phyloP scores from a whole-genome alignment of 2,329 filamentous ascomycete genomes.

The Lasiodiplodia citricola region DNA sequence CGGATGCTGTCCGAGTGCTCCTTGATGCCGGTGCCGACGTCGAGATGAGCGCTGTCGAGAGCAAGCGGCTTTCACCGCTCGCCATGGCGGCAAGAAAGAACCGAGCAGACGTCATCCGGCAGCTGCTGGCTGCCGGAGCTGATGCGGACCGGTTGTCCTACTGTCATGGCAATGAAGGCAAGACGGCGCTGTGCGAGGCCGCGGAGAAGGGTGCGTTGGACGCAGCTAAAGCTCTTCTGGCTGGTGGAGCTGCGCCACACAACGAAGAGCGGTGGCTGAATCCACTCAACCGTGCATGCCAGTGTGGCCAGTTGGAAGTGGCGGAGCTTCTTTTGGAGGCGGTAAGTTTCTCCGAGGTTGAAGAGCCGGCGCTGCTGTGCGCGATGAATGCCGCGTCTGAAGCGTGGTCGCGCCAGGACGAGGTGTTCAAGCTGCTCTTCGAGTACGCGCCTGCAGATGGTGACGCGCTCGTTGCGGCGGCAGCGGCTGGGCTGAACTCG shows the following conservation, averaged over 20 bases:
- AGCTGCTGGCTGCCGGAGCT: background rate
- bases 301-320: background rate
- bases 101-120: background rate
- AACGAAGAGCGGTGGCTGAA: background rate
- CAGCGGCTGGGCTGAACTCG: background rate
- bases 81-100: background rate
- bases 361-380: background rate
- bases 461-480: background rate
- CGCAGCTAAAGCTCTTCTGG: background rate
- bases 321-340: background rate
- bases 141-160: background rate
- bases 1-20: background rate
- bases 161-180: background rate
- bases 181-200: background rate
- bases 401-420: background rate
- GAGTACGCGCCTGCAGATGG: background rate
- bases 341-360: background rate
- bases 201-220: background rate
- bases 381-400: background rate
- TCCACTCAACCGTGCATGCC: background rate
- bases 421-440: background rate
- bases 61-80: background rate
- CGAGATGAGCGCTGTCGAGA: background rate
- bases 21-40: background rate
- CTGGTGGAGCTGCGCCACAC: background rate